Percentiles rank a stretch among this genome's conserved stretches.
Conservation (phyloP, 2,329 filamentous ascomycete species). For the Aspergillus eucalypticola region DNA sequence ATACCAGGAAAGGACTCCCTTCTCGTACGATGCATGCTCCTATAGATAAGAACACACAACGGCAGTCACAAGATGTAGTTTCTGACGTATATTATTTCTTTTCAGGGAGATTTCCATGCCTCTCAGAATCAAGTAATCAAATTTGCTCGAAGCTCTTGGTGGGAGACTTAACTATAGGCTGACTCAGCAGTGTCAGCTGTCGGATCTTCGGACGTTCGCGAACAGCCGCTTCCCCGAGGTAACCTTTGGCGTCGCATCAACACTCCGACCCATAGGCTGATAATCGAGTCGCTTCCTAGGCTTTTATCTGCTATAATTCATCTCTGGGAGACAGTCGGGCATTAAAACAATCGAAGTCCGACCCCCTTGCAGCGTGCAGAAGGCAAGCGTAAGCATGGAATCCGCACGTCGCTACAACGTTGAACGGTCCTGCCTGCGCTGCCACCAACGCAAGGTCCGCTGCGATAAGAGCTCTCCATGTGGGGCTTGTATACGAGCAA, state of each 20-base stretch:
- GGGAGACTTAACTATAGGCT: background rate
- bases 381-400: background rate
- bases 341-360: background rate
- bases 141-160: too few species aligned
- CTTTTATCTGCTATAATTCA: too few species aligned
- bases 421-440: slow-evolving; percentile 32
- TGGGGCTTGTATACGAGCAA: slow-evolving; percentile 22
- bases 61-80: too few species aligned
- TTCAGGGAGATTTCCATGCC: too few species aligned
- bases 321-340: too few species aligned
- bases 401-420: slow-evolving; percentile 27
- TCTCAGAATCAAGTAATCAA: too few species aligned
- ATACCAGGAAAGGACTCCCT: too few species aligned
- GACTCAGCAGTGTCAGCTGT: background rate
- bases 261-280: background rate
- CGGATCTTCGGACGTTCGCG: background rate
- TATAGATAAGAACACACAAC: too few species aligned
- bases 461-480: slow-evolving; percentile 30
- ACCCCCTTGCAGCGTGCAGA: background rate
- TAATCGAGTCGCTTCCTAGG: background rate
- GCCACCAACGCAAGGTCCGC: slow-evolving; percentile 32
- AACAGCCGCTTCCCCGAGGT: background rate
- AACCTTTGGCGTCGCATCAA: background rate
- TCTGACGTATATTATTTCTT: too few species aligned
- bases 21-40: too few species aligned